phyloP scores from a whole-genome alignment of 176 grass and related monocot genomes.

The Juncus inflexus region DNA sequence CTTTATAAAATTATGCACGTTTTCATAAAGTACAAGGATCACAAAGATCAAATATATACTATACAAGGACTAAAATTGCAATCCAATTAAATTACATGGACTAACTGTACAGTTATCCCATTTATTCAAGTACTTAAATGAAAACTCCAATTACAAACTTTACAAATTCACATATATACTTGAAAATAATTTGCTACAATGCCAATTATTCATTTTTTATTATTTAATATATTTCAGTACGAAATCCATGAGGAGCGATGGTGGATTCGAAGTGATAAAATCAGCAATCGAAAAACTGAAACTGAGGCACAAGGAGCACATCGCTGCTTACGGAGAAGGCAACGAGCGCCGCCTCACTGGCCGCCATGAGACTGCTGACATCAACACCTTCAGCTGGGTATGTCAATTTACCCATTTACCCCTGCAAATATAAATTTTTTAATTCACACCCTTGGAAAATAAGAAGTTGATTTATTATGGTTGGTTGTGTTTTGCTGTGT shows the following conservation, averaged over 20 bases:
- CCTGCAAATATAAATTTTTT: neutral
- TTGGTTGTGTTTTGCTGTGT: neutral
- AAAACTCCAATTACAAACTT: neutral
- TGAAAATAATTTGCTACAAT: neutral
- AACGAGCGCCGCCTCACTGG: constrained; percentile 96
- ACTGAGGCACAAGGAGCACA: constrained; percentile 74
- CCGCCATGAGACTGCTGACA: constrained; percentile 89
- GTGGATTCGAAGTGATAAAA: constrained; percentile 80
- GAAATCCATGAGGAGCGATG: constrained; percentile 89
- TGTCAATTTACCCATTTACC: neutral
- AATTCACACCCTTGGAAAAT: neutral
- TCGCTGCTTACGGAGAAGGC: constrained; percentile 86
- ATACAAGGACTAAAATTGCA: no score
- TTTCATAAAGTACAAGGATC: no score
- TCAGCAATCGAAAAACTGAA: constrained; percentile 72
- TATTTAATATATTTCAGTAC: constrained; percentile 44
- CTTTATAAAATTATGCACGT: no score
- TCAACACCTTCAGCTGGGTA: constrained; percentile 97
- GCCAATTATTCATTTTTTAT: neutral
- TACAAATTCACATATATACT: neutral
- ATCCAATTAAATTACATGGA: neutral
- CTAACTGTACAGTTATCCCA: neutral
- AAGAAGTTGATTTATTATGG: neutral
- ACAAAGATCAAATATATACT: no score
- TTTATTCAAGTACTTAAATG: neutral